Conservation (phyloP, 345 rosid species). For the Angophora floribunda region DNA sequence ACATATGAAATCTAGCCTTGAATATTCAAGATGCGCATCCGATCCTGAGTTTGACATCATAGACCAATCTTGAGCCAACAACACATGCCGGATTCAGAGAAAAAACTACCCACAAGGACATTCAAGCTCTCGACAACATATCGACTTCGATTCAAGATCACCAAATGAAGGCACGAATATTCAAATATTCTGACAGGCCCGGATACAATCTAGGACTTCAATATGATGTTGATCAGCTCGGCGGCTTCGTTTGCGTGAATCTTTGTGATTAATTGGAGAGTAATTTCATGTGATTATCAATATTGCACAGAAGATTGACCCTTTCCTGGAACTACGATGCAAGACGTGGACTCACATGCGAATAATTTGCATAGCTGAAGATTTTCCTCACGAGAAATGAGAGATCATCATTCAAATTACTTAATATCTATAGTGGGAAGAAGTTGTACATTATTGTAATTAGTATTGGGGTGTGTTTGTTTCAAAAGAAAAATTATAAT, state of each 20-base stretch:
- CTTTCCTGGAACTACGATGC: neutral
- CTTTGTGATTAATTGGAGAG: neutral
- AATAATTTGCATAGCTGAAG: neutral
- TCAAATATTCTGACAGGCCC: neutral
- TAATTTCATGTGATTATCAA: neutral
- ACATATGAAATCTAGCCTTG: neutral
- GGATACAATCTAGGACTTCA: neutral
- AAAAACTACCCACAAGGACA: neutral
- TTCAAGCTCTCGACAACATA: neutral
- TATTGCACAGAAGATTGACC: neutral
- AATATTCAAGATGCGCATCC: neutral
- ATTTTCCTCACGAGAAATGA: neutral
- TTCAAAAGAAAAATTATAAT: fast-evolving
- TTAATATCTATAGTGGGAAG: neutral
- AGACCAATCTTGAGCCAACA: neutral
- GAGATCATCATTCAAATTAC: neutral
- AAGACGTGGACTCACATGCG: neutral
- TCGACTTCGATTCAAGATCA: neutral
- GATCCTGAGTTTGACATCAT: neutral
- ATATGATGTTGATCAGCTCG: neutral
- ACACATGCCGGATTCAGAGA: neutral
- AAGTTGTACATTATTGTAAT: neutral
- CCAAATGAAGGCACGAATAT: neutral
- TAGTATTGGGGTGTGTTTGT: neutral
- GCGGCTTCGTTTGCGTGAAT: neutral